A percentile compares a stretch with the other conserved stretches of the same genome.
phyloP scores from a whole-genome alignment of 192 early-diverging fungal genomes.

The Paraglomus brasilianum region DNA sequence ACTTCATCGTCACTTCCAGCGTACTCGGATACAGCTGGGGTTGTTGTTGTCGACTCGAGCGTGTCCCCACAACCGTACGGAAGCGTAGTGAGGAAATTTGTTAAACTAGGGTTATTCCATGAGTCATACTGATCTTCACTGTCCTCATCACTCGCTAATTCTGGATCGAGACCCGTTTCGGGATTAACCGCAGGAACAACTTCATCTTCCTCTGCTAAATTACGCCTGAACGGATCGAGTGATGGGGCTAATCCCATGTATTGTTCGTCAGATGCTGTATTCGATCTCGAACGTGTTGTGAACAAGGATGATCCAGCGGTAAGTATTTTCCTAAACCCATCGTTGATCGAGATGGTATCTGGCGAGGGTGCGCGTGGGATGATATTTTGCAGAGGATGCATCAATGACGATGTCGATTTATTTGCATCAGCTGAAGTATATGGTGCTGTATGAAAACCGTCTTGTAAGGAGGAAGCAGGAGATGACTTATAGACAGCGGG shows the following conservation, averaged over 20 bases:
- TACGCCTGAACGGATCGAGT: conserved; percentile 49
- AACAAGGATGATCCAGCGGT: conserved; percentile 40
- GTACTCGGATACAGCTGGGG: conserved; percentile 22
- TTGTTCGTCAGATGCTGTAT: conserved; percentile 39
- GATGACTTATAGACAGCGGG: conserved; percentile 27
- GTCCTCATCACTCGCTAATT: conserved; percentile 65
- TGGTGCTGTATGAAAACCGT: conserved; percentile 22
- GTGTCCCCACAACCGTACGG: conserved; percentile 9
- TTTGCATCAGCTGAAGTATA: conserved; percentile 18
- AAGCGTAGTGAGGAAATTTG: conserved; percentile 35
- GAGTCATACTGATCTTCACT: conserved; percentile 46
- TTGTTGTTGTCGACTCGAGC: conserved; percentile 16
- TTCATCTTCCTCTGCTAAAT: conserved; percentile 39
- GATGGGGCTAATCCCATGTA: conserved; percentile 9
- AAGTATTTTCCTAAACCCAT: conserved; percentile 40
- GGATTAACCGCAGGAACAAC: conserved; percentile 30
- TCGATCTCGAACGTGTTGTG: conserved; percentile 44
- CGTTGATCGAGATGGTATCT: conserved; percentile 29
- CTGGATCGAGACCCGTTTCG: conserved; percentile 54
- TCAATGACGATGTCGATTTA: neutral
- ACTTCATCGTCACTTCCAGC: conserved; percentile 49
- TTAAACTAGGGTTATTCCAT: conserved; percentile 38
- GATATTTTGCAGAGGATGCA: neutral
- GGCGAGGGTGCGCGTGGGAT: conserved; percentile 18
- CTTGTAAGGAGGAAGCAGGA: conserved; percentile 38